A percentile compares a stretch with the other conserved stretches of the same genome.
Evolutionary conservation across 257 asterid species (phyloP).

Genomic region (Solanum sitiens): DNA sequence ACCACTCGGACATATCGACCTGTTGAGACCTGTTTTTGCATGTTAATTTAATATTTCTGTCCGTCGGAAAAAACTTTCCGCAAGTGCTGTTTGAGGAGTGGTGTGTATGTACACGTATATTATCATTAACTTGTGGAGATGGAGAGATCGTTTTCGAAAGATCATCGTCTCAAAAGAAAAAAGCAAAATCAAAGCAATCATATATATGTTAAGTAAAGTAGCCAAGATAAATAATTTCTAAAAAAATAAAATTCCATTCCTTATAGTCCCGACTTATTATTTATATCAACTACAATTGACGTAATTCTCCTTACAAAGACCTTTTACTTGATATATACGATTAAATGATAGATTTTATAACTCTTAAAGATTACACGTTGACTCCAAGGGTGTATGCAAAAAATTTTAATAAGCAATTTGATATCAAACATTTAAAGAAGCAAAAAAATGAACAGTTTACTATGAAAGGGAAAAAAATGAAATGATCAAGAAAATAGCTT

Average conservation of each 20-base stretch:
- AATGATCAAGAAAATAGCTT: neutral
- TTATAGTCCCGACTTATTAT: neutral
- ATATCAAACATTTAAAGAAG: neutral
- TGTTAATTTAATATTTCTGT: too few relatives aligned
- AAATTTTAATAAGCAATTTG: neutral
- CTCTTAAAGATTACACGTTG: neutral
- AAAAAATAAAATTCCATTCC: neutral
- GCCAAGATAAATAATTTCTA: neutral
- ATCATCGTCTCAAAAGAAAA: neutral
- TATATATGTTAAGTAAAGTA: neutral
- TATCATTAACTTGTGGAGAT: neutral
- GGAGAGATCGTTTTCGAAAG: neutral
- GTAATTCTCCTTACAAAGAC: neutral
- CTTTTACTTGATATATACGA: too few relatives aligned
- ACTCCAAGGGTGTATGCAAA: neutral
- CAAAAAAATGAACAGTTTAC: neutral
- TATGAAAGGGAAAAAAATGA: neutral
- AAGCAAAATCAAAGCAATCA: neutral
- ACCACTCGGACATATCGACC: conserved; percentile 93
- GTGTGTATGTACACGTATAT: neutral
- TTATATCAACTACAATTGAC: neutral
- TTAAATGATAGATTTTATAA: neutral
- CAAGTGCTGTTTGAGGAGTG: neutral
- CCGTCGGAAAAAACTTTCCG: too few relatives aligned
- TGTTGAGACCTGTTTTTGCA: neutral